Evolutionary conservation across 306 rosid genomes (phyloP).

Genomic region (Sicyos baderoa): DNA sequence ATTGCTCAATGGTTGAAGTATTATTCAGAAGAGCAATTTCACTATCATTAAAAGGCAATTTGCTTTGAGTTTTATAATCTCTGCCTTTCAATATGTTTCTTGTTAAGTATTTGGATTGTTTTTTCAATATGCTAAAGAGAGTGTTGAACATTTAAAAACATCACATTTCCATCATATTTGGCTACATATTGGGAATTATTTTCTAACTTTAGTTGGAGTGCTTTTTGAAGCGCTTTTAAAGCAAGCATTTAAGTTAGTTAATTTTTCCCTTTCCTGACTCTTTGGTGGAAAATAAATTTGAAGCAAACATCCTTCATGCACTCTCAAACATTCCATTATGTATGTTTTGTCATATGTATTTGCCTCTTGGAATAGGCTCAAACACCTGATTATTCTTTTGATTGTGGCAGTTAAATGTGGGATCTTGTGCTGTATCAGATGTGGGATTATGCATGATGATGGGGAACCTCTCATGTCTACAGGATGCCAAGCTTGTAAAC

Average conservation of each 20-base stretch:
- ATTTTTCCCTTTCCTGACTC: background rate
- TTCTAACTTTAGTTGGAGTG: background rate
- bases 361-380: background rate
- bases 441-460: constrained; percentile 44
- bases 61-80: background rate
- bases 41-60: background rate
- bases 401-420: constrained; percentile 50
- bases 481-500: constrained; percentile 52
- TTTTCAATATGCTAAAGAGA: too few species aligned
- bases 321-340: background rate
- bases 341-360: background rate
- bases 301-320: background rate
- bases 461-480: constrained; percentile 57
- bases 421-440: constrained; percentile 49
- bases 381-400: background rate
- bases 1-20: background rate
- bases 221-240: background rate
- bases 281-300: background rate
- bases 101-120: too few species aligned
- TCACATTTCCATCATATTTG: background rate
- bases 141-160: background rate
- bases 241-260: background rate
- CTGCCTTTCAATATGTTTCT: background rate
- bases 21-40: background rate
- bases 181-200: background rate